Evolutionary conservation across 148 eudicot genomes (phyloP).

Genomic region (Pouteria glomerata): DNA sequence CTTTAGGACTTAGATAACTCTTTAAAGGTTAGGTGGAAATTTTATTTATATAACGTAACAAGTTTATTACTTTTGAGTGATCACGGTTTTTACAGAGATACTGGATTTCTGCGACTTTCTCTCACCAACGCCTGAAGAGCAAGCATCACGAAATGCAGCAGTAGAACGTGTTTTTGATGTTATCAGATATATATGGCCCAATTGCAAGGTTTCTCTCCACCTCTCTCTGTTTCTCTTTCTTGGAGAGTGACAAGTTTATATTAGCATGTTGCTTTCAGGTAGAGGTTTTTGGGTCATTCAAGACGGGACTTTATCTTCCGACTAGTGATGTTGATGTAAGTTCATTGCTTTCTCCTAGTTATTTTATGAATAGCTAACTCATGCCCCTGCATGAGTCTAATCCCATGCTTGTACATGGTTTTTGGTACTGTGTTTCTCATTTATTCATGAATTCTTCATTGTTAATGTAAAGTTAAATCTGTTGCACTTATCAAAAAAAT

Average conservation of each 20-base stretch:
- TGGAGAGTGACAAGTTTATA: neutral
- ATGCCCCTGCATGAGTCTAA: neutral
- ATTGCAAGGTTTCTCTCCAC: slow-evolving; percentile 52
- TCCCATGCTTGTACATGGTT: neutral
- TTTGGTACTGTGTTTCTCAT: neutral
- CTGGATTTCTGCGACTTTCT: slow-evolving; percentile 93
- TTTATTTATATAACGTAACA: no score
- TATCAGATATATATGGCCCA: slow-evolving; percentile 87
- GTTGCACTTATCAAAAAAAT: neutral
- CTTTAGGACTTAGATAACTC: no score
- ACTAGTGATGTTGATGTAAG: slow-evolving; percentile 96
- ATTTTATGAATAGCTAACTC: neutral
- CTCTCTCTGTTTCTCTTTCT: neutral
- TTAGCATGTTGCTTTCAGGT: slow-evolving; percentile 44
- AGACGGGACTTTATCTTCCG: slow-evolving; percentile 96
- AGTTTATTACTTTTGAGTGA: neutral
- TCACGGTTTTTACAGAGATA: slow-evolving; percentile 52
- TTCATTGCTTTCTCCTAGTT: slow-evolving; percentile 10
- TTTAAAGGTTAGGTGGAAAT: no score
- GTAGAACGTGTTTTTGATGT: slow-evolving; percentile 69
- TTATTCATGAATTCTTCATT: neutral
- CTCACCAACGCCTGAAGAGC: slow-evolving; percentile 87
- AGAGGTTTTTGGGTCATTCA: slow-evolving; percentile 93
- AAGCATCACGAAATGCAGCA: slow-evolving; percentile 59
- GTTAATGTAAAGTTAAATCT: neutral